phyloP scores from a whole-genome alignment of 192 early-diverging fungal genomes.

The Backusella morwellensis region DNA sequence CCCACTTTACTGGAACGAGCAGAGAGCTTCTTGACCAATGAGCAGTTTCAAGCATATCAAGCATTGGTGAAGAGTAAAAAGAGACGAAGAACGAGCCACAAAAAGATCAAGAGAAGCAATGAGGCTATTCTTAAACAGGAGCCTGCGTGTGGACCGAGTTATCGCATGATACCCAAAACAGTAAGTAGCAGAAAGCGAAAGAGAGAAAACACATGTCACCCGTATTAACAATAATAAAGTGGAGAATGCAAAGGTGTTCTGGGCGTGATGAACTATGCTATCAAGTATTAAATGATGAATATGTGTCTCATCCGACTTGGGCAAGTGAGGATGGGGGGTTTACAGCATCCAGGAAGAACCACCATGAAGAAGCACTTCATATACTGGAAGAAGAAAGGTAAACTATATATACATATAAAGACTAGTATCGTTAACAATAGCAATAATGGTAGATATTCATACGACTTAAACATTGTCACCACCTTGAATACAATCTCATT shows the following conservation, averaged over 20 bases:
- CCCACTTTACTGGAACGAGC: slow-evolving; percentile 81
- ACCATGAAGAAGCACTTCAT: slow-evolving; percentile 90
- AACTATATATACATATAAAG: slow-evolving; percentile 48
- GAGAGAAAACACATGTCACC: neutral
- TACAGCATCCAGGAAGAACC: slow-evolving; percentile 85
- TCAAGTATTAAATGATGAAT: slow-evolving; percentile 95
- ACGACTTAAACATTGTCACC: slow-evolving; percentile 96
- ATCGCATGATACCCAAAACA: slow-evolving; percentile 62
- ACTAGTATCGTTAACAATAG: neutral
- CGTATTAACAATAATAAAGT: slow-evolving; percentile 12
- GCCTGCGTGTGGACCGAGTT: slow-evolving; percentile 60
- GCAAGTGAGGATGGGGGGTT: slow-evolving; percentile 89
- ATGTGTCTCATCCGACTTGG: slow-evolving; percentile 92
- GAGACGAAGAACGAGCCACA: slow-evolving; percentile 66
- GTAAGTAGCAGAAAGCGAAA: slow-evolving; percentile 41
- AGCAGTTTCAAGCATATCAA: slow-evolving; percentile 94
- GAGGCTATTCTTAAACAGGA: slow-evolving; percentile 50
- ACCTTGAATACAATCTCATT: slow-evolving; percentile 86
- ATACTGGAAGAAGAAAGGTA: slow-evolving; percentile 91
- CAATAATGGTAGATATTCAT: slow-evolving; percentile 58
- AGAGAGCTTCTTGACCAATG: slow-evolving; percentile 81
- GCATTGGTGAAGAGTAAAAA: slow-evolving; percentile 69
- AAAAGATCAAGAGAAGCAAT: slow-evolving; percentile 54
- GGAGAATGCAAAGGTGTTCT: slow-evolving; percentile 64
- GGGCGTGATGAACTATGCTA: slow-evolving; percentile 87